phyloP scores from a whole-genome alignment of 768 basidiomycete species.

The Lepiota brunneoincarnata region DNA sequence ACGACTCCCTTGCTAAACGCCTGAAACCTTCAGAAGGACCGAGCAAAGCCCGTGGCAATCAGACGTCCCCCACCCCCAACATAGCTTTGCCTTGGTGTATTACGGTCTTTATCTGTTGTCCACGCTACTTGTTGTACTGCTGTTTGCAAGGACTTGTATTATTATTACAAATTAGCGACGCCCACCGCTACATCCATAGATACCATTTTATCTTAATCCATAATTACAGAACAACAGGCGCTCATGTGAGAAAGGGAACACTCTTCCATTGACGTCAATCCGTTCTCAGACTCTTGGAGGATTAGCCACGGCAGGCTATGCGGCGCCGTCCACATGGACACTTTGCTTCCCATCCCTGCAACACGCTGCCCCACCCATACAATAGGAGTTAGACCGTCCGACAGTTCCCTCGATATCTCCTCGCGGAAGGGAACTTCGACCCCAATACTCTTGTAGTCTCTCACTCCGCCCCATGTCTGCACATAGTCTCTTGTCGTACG shows the following conservation, averaged over 20 bases:
- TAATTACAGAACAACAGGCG: too few relatives aligned
- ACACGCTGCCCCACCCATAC: not conserved
- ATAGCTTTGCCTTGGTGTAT: constrained; percentile 12
- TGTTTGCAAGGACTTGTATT: constrained; percentile 8
- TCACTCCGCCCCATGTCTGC: constrained; percentile 43
- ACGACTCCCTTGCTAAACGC: constrained; percentile 66
- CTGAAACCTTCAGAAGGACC: constrained; percentile 51
- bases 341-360: not conserved
- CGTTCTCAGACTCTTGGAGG: not conserved
- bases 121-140: constrained; percentile 11
- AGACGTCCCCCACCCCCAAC: constrained; percentile 18
- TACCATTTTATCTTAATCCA: constrained; percentile 2
- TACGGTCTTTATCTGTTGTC: constrained; percentile 6
- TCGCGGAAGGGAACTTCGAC: too few relatives aligned
- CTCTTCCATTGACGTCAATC: not conserved
- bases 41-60: constrained; percentile 17
- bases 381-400: not conserved
- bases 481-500: constrained; percentile 50
- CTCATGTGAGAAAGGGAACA: not conserved
- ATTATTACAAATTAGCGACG: constrained; percentile 8
- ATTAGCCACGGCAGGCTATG: not conserved
- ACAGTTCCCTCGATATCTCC: not conserved
- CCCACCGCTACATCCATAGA: constrained; percentile 4
- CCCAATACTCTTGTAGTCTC: too few relatives aligned
- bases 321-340: constrained; percentile 6